Percentiles rank a stretch among this genome's conserved stretches.
Conservation (phyloP, 495 filamentous ascomycete species). For the Gamarada debralockiae region DNA sequence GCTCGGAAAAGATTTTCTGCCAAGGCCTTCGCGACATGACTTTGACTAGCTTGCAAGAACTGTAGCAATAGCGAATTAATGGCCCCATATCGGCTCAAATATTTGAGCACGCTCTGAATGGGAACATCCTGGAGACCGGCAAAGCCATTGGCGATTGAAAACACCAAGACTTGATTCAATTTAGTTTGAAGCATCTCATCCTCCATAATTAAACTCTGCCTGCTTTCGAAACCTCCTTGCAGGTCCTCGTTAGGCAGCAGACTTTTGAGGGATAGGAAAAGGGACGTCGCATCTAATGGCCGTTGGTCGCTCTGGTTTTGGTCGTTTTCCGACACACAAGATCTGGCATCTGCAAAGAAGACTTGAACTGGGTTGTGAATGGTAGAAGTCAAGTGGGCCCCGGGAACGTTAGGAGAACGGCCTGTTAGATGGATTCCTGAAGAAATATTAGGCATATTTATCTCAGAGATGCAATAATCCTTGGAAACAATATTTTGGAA, state of each 20-base stretch:
- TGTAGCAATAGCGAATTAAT: neutral
- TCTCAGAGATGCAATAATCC: too few species aligned
- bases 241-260: neutral
- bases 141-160: constrained; percentile 3
- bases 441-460: too few species aligned
- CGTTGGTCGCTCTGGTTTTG: too few species aligned
- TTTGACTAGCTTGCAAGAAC: neutral
- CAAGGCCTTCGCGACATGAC: constrained; percentile 5
- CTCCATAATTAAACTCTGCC: neutral
- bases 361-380: neutral
- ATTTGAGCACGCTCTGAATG: neutral
- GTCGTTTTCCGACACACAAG: too few species aligned
- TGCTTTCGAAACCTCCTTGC: neutral
- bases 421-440: too few species aligned
- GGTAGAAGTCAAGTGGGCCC: too few species aligned
- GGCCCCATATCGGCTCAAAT: neutral
- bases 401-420: too few species aligned
- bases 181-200: neutral
- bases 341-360: neutral
- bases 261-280: neutral
- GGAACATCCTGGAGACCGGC: constrained; percentile 1
- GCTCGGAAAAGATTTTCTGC: constrained; percentile 16
- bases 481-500: too few species aligned
- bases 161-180: neutral
- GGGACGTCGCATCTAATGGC: too few species aligned